These are phyloP conservation scores for Daedaleopsis sinensis DNA, from an alignment of 768 basidiomycete genomes.

Conservation along the genomic window DNA sequence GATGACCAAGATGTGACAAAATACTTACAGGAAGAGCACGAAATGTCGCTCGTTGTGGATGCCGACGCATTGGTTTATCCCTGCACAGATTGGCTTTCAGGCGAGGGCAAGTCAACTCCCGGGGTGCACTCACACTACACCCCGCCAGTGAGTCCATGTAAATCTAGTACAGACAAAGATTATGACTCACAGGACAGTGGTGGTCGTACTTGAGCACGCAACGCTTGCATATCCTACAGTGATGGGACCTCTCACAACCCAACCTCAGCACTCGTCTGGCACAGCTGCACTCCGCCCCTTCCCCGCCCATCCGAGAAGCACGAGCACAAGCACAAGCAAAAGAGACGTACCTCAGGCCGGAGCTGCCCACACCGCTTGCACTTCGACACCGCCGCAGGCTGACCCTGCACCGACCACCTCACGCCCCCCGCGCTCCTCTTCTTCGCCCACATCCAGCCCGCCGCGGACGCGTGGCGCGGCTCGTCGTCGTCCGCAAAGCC, in stretches of 20 bases:
- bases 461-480: constrained; percentile 43
- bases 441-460: constrained; percentile 61
- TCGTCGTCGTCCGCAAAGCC: constrained; percentile 82
- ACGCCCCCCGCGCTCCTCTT: constrained; percentile 42
- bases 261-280: constrained; percentile 13
- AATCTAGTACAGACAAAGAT: neutral
- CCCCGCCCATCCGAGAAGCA: neutral
- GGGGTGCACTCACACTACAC: constrained; percentile 1
- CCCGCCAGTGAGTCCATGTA: neutral
- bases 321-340: neutral
- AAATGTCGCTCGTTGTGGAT: constrained; percentile 96
- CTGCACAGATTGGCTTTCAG: constrained; percentile 39
- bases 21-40: constrained; percentile 84
- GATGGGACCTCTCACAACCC: constrained; percentile 78
- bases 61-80: constrained; percentile 98
- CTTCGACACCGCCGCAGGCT: constrained; percentile 56
- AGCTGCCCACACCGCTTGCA: constrained; percentile 70
- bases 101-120: neutral
- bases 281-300: neutral
- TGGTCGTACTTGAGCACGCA: constrained; percentile 92
- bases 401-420: constrained; percentile 51
- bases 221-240: constrained; percentile 88
- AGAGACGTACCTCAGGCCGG: constrained; percentile 74
- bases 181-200: constrained; percentile 80
- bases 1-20: neutral